Evolutionary conservation across 2,329 filamentous ascomycete species (phyloP), one percentile per base, ranked within the genome.

Genomic region (Purpureocillium takamizusanense): DNA sequence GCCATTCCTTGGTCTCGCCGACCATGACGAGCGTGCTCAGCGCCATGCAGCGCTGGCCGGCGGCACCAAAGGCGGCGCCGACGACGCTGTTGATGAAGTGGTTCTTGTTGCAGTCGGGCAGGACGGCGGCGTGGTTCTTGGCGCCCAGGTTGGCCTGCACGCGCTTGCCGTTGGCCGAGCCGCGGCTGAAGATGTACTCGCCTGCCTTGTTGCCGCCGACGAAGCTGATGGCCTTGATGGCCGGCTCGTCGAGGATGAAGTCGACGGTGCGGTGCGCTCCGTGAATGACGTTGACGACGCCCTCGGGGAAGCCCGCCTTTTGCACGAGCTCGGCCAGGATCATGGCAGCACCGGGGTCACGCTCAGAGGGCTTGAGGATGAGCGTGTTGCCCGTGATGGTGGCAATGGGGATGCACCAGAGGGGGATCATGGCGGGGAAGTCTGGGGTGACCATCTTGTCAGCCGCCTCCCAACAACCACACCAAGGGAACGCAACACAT

Each of bases 21-120:
- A 92, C 81, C 68, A 88, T 81, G 51, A 92, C 85, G 14, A 89
- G 69, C 2, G 86, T 88, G 56, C 82, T 87, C 42, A 92, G 69
- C 29, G 86, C 86, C 86, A 92, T 92, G 65, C 86, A 92, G 45
- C 86, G 73, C 69, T 92, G 86, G 29, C 86, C 86, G 17, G 86
- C 86, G 46, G 86, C 86, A 47, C 86, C 86, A 50, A 92, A 92
- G 16, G 86, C 86, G 27, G 86, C 86, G 47, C 86, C 86, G 4
- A 85, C 76, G 47, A 92, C 85, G 32, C 83, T 82, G 65, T 90
- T 92, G 53, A 92, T 67, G 48, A 87, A 86, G 53, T 89, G 83
- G 69, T 92, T 89, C 75, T 88, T 90, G 70, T 92, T 89, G 69
- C 81, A 84, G 67, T 92, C 86, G 14, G 86, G 86, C 44, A 90